Conservation (phyloP, 2,329 filamentous ascomycete genomes). For the Talaromyces sp. region DNA sequence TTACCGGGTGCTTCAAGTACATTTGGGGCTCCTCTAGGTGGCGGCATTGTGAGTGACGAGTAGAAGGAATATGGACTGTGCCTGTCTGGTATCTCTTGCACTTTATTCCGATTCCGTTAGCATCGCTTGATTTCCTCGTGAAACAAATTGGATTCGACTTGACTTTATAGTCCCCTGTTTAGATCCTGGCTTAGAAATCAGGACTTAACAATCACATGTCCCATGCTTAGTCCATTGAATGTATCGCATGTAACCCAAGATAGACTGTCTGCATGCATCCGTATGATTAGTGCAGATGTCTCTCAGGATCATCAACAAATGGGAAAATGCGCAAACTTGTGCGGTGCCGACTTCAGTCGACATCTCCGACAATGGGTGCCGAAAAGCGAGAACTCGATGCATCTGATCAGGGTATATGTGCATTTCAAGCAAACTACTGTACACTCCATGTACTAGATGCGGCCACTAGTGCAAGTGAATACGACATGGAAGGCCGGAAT, state of each 20-base stretch:
- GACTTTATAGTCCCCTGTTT: background rate
- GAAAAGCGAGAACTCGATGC: background rate
- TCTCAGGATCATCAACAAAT: background rate
- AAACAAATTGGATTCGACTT: background rate
- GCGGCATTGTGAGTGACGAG: background rate
- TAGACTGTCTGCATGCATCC: background rate
- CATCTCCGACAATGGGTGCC: background rate
- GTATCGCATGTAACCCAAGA: background rate
- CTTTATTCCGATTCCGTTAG: background rate
- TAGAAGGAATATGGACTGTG: background rate
- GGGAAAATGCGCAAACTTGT: background rate
- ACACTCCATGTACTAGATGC: background rate
- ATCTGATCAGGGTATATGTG: background rate
- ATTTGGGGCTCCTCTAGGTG: background rate
- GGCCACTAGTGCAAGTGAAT: background rate
- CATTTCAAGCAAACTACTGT: background rate
- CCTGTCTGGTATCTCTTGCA: background rate
- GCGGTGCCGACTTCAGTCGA: background rate
- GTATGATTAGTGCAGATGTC: background rate
- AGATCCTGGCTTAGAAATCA: background rate
- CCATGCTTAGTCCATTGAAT: background rate
- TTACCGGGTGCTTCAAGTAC: background rate
- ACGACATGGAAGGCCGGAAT: background rate
- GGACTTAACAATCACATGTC: background rate
- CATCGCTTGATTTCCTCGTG: background rate